Percentiles rank a stretch among this genome's conserved stretches.
phyloP scores from a whole-genome alignment of 352 stramenopile genomes.

The Thraustotheca clavata region DNA sequence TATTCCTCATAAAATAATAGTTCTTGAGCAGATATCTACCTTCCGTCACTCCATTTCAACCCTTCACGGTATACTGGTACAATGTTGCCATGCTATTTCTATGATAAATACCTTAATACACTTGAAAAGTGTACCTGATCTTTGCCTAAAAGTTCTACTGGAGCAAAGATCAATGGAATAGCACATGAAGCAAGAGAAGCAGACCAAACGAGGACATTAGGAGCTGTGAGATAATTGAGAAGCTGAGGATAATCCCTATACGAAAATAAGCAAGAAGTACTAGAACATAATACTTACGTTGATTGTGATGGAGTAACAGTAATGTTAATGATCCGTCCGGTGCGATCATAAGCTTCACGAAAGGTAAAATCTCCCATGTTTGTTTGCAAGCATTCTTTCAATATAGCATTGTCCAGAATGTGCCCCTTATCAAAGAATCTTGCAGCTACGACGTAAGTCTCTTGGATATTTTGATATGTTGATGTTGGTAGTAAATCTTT shows the following conservation, averaged over 20 bases:
- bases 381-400: slow-evolving; percentile 61
- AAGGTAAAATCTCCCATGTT: slow-evolving; percentile 98
- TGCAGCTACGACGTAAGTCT: slow-evolving; percentile 47
- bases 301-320: slow-evolving; percentile 90
- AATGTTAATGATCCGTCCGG: slow-evolving; percentile 98
- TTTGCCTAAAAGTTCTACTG: slow-evolving; percentile 93
- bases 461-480: slow-evolving; percentile 35
- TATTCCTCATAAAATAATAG: slow-evolving; percentile 32
- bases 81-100: slow-evolving; percentile 44
- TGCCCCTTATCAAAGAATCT: slow-evolving; percentile 65
- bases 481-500: slow-evolving; percentile 37
- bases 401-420: slow-evolving; percentile 53
- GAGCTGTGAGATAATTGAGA: slow-evolving; percentile 98
- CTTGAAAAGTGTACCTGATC: slow-evolving; percentile 37
- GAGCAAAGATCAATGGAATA: slow-evolving; percentile 92
- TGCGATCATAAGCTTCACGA: slow-evolving; percentile 96
- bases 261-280: neutral
- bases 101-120: neutral
- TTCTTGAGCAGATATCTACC: neutral
- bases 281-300: too few relatives aligned
- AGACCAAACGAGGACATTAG: slow-evolving; percentile 98
- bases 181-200: slow-evolving; percentile 92
- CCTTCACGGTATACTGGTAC: slow-evolving; percentile 75
- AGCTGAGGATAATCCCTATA: slow-evolving; percentile 95
- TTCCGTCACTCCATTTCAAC: slow-evolving; percentile 92